Evolutionary conservation across 1,139 yeast species (phyloP).

Genomic region (Meyerozyma smithsonii): DNA sequence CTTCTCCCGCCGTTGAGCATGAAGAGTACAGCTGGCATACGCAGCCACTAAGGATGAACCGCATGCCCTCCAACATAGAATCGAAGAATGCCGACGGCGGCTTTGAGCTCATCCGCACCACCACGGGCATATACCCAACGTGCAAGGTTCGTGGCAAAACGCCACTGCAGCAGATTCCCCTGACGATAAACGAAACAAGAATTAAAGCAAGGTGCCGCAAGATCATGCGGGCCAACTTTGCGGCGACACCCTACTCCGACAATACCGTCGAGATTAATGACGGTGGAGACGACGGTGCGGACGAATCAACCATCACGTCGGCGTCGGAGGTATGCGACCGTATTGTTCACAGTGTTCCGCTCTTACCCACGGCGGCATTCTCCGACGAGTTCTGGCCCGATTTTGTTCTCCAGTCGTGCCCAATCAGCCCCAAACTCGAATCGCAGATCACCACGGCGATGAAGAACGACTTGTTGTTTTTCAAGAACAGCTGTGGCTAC

Average conservation of each 20-base stretch:
- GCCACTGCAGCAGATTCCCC: not conserved
- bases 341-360: constrained; percentile 6
- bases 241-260: not conserved
- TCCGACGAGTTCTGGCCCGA: constrained; percentile 51
- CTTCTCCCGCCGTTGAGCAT: constrained; percentile 44
- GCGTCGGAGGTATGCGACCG: not conserved
- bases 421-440: constrained; percentile 45
- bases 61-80: not conserved
- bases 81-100: not conserved
- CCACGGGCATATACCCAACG: not conserved
- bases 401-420: constrained; percentile 46
- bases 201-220: not conserved
- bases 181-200: not conserved
- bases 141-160: not conserved
- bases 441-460: constrained; percentile 47
- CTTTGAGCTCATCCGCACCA: not conserved
- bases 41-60: not conserved
- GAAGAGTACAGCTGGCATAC: constrained; percentile 38
- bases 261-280: not conserved
- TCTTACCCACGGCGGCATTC: constrained; percentile 45
- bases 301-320: not conserved
- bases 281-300: not conserved
- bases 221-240: not conserved
- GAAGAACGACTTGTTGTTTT: constrained; percentile 50
- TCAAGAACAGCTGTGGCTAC: constrained; percentile 33